These are phyloP conservation scores for Dactylonectria macrodidyma DNA, from an alignment of 2,329 filamentous ascomycete species.

Conservation along the genomic window DNA sequence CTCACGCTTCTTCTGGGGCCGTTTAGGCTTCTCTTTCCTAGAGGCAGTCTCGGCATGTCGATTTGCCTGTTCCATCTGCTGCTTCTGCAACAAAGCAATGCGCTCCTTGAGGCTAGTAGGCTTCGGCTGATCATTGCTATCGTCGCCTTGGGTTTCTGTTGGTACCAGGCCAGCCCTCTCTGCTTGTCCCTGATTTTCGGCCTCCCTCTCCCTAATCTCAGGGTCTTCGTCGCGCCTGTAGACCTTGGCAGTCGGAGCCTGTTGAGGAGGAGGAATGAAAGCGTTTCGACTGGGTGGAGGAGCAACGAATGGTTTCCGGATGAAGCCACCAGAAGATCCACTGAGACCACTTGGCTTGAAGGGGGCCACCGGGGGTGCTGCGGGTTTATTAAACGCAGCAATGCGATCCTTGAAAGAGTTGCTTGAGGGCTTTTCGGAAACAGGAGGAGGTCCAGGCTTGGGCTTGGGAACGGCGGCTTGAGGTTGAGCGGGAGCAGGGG, in stretches of 20 bases:
- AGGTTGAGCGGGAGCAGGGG: constrained; percentile 50
- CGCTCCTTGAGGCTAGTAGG: constrained; percentile 94
- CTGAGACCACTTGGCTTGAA: constrained; percentile 83
- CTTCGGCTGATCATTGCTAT: constrained; percentile 86
- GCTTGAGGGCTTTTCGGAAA: constrained; percentile 78
- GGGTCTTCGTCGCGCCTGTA: constrained; percentile 93
- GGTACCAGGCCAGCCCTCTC: constrained; percentile 76
- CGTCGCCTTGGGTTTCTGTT: constrained; percentile 62
- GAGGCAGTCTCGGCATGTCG: constrained; percentile 83
- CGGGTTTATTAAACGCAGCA: constrained; percentile 94
- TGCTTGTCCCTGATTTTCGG: constrained; percentile 76
- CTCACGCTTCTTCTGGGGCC: constrained; percentile 78
- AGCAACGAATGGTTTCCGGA: constrained; percentile 97
- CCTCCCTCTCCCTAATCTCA: constrained; percentile 75
- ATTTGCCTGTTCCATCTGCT: constrained; percentile 91
- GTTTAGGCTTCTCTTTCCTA: constrained; percentile 92
- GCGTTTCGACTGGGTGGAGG: constrained; percentile 94
- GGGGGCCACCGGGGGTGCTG: constrained; percentile 88
- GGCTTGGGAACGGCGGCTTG: constrained; percentile 47
- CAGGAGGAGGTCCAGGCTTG: constrained; percentile 74
- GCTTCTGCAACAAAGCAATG: constrained; percentile 93
- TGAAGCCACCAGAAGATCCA: constrained; percentile 75
- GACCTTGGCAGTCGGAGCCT: constrained; percentile 79
- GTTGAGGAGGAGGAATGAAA: constrained; percentile 84
- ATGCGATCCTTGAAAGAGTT: constrained; percentile 96